A percentile compares a stretch with the other conserved stretches of the same genome.
Evolutionary conservation across 768 basidiomycete genomes (phyloP).

Genomic region (Lactarius tabidus): DNA sequence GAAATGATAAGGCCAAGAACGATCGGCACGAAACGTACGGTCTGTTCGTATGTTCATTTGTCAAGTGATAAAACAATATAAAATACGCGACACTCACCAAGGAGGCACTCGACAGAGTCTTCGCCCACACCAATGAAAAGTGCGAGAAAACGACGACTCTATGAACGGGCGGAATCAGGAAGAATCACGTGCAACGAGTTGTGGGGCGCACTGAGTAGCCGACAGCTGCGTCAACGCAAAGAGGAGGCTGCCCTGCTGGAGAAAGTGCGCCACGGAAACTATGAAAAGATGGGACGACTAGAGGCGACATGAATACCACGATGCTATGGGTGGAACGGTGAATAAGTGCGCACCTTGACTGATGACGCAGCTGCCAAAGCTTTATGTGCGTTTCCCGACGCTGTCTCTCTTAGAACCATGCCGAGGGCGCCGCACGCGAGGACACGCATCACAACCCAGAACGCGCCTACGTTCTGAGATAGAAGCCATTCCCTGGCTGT

Average conservation of each 20-base stretch:
- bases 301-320: background rate
- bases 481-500: slow-evolving; percentile 65
- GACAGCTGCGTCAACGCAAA: slow-evolving; percentile 66
- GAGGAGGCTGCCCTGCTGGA: slow-evolving; percentile 65
- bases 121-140: slow-evolving; percentile 65
- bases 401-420: slow-evolving; percentile 55
- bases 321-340: background rate
- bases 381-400: slow-evolving; percentile 51
- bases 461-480: slow-evolving; percentile 60
- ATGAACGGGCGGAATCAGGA: slow-evolving; percentile 11
- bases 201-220: slow-evolving; percentile 51
- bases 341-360: slow-evolving; percentile 35
- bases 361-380: slow-evolving; percentile 44
- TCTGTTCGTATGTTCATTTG: slow-evolving; percentile 34
- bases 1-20: slow-evolving; percentile 49
- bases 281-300: slow-evolving; percentile 72
- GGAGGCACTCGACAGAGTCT: slow-evolving; percentile 45
- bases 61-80: slow-evolving; percentile 6
- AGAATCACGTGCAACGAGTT: background rate
- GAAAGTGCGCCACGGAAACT: slow-evolving; percentile 61
- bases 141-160: slow-evolving; percentile 70
- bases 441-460: slow-evolving; percentile 73
- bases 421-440: slow-evolving; percentile 69
- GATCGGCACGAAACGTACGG: slow-evolving; percentile 47
- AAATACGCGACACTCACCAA: slow-evolving; percentile 38